Percentiles rank a stretch among this genome's conserved stretches.
phyloP scores from a whole-genome alignment of 2,329 filamentous ascomycete genomes.

The Ustilaginoidea virens region DNA sequence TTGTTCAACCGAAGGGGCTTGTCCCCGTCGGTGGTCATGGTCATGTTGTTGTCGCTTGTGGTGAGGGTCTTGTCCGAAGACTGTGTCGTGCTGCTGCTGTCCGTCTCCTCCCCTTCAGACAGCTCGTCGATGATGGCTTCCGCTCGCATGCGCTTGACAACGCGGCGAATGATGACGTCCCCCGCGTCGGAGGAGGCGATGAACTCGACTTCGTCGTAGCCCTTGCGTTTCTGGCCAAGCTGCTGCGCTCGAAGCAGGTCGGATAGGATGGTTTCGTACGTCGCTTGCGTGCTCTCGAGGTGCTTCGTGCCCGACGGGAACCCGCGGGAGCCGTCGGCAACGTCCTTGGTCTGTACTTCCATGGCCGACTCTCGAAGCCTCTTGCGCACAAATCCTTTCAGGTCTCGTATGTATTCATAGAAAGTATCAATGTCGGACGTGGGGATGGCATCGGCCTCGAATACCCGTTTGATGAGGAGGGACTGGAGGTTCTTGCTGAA shows the following conservation, averaged over 20 bases:
- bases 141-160: constrained; percentile 48
- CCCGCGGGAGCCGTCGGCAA: constrained; percentile 29
- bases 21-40: constrained; percentile 14
- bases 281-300: constrained; percentile 31
- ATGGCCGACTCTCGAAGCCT: constrained; percentile 52
- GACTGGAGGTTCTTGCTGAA: constrained; percentile 93
- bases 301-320: constrained; percentile 35
- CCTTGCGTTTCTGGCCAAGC: constrained; percentile 28
- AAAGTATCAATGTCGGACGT: constrained; percentile 53
- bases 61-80: constrained; percentile 14
- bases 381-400: constrained; percentile 60
- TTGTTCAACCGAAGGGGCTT: constrained; percentile 28
- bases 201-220: constrained; percentile 37
- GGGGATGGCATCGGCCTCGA: constrained; percentile 58
- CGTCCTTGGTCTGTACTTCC: constrained; percentile 41
- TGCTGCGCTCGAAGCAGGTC: constrained; percentile 25
- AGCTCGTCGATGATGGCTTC: constrained; percentile 42
- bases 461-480: constrained; percentile 67
- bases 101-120: constrained; percentile 29
- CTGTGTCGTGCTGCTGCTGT: constrained; percentile 14
- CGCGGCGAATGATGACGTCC: constrained; percentile 33
- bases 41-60: constrained; percentile 13
- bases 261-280: constrained; percentile 39
- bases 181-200: constrained; percentile 32
- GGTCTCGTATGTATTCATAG: constrained; percentile 60